Base-by-base conservation (phyloP, 768 basidiomycete genomes). In the Imleria badia region DNA sequence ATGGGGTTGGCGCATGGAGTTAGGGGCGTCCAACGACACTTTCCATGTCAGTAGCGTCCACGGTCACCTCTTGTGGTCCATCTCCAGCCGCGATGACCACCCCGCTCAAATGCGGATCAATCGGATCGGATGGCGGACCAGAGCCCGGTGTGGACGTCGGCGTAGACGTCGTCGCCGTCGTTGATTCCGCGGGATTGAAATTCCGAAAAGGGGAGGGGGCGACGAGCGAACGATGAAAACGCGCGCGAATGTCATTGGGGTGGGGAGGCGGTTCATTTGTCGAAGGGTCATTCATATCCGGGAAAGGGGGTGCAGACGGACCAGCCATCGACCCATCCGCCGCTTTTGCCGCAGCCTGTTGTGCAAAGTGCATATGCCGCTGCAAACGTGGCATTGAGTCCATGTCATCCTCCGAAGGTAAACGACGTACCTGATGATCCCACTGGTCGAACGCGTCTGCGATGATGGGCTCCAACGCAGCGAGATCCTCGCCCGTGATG, bases 381-480 rank as follows among this genome's bases (percentile, higher is more conserved):
- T 81, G 33, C 29, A 33, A 42, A 17, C 40, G 14, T 19, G 38
- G 19, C 22, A 5, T 26, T 52, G 43, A 66, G 46, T 12, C 13
- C 10, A 41, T 15, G 47, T 31, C 22, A 34, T 20, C 12, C 34
- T 23, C 34, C 30, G 45, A 30, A 31, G 26, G 19, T 35, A n/a
- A 33, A 2, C 2, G 29, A 68, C 81, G 52, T 65, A 91, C 89
- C 69, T 86, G 85, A 60, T 84, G 82, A 62, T 92, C 86, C 91
- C 91, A 93, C 38, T 87, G 85, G 54, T 93, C 91, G 81, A 89
- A 93, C 17, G 89, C 89, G 42, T 87, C 85, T 6, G 91, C 89
- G 43, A 93, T 86, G 61, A 90, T 76, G 26, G 89, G 87, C 65
- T 92, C 87, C 46, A 93, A 73, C 11, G 86, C 83, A 3, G 83